Evolutionary conservation across 2,329 filamentous ascomycete species (phyloP), one percentile per base, ranked within the genome.

Genomic region (Fusarium denticulatum): DNA sequence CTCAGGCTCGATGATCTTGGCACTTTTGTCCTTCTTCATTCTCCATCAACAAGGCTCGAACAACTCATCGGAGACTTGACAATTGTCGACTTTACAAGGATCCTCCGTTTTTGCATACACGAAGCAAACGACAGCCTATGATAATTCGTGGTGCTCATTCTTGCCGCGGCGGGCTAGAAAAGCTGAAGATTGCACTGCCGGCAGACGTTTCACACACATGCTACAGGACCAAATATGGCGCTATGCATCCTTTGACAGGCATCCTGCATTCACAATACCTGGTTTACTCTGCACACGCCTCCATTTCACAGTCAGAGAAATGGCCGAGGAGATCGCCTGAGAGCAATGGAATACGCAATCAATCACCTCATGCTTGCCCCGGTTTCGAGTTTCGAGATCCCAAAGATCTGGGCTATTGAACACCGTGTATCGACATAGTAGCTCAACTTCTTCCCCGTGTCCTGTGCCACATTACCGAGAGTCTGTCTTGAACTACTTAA

Each of bases 101-200:
- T 69, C 24, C 37, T 72, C 24, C 72, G 58, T 57, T 76, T 72
- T 67, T 77, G 77, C 70, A 77, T 78, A 76, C 74, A 78, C 70
- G 73, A 75, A 70, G 53, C 40, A 28, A 57, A 53, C 32, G 59
- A 47, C 34, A 53, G n/a, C 66, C 65, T 70, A 46, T 58, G n/a
- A 70, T 46, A 53, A 37, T 50, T 13, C 43, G 16, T 67, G 45
- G 49, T 42, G 40, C 72, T 68, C 60, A 64, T 75, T 18, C 43
- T 74, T 53, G 28, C 74, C 72, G 53, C 71, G 62, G 39, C 73
- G 63, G 59, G 68, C 22, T 68, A n/a, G 73, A 68, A 78, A 69
- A 64, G 76, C 71, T 43, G 77, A 74, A 37, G 68, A 74, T 40
- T 76, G 70, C 49, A 71, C 75, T 30, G 72, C 74, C 52, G 73